phyloP scores from a whole-genome alignment of 2,329 filamentous ascomycete genomes.

The Lachnellula arida region DNA sequence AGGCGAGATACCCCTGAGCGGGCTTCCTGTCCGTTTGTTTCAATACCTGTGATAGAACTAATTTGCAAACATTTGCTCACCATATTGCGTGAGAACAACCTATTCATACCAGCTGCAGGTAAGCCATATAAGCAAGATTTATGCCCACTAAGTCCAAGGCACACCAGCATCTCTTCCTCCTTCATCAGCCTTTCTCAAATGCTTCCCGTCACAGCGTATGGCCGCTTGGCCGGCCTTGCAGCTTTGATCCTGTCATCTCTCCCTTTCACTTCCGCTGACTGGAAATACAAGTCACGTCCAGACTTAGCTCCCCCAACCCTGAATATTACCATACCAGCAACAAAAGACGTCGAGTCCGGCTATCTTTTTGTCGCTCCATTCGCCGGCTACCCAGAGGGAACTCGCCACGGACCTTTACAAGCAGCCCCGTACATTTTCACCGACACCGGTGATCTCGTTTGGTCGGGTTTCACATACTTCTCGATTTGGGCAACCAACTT shows the following conservation, averaged over 20 bases:
- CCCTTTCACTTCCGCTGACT: conserved; percentile 33
- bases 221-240: background rate
- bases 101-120: too few species aligned
- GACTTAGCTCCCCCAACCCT: conserved; percentile 43
- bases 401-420: conserved; percentile 45
- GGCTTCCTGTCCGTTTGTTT: too few species aligned
- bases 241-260: background rate
- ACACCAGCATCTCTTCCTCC: too few species aligned
- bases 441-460: conserved; percentile 50
- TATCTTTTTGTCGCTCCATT: conserved; percentile 39
- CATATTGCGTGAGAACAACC: too few species aligned
- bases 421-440: conserved; percentile 52
- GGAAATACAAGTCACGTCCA: conserved; percentile 43
- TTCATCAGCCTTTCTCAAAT: background rate
- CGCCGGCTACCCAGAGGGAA: conserved; percentile 33
- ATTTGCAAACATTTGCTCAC: too few species aligned
- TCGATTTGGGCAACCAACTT: conserved; percentile 49
- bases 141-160: too few species aligned
- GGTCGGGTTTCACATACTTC: conserved; percentile 51
- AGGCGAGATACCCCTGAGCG: too few species aligned
- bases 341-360: conserved; percentile 37
- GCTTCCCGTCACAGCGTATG: background rate
- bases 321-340: conserved; percentile 42
- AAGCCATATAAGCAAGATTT: background rate
- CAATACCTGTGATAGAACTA: too few species aligned